phyloP scores from a whole-genome alignment of 1,284 basidiomycete species.

The Cryptococcus sp. region DNA sequence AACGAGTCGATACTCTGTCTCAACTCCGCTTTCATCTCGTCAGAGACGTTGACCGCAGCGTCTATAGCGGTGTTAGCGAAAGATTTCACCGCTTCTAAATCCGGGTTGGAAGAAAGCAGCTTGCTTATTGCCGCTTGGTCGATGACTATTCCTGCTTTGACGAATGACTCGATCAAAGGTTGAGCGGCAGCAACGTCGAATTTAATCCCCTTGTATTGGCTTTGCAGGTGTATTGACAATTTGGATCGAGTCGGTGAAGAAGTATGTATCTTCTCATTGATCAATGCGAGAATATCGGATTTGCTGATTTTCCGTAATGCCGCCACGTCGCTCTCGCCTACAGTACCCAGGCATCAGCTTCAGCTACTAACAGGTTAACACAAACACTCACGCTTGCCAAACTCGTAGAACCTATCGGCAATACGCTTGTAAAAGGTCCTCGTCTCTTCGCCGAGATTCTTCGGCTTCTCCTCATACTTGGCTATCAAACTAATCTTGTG shows the following conservation, averaged over 20 bases:
- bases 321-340: conserved; percentile 69
- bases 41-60: conserved; percentile 21
- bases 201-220: conserved; percentile 58
- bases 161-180: conserved; percentile 64
- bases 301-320: conserved; percentile 68
- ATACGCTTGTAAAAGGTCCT: conserved; percentile 70
- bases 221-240: conserved; percentile 75
- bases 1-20: conserved; percentile 61
- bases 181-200: conserved; percentile 68
- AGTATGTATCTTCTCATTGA: conserved; percentile 70
- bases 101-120: conserved; percentile 58
- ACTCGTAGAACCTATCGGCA: conserved; percentile 73
- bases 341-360: conserved; percentile 5
- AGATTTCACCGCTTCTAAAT: conserved; percentile 57
- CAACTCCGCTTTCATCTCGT: conserved; percentile 59
- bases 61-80: conserved; percentile 63
- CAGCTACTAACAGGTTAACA: not conserved
- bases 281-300: conserved; percentile 74
- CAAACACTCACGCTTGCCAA: conserved; percentile 62
- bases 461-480: conserved; percentile 71
- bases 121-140: conserved; percentile 56
- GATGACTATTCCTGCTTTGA: conserved; percentile 59
- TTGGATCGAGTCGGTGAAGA: conserved; percentile 70
- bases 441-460: conserved; percentile 69
- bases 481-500: conserved; percentile 66